These are phyloP conservation scores for Alisma plantagoaquatica DNA, from an alignment of 106 monocot species.

Conservation along the genomic window DNA sequence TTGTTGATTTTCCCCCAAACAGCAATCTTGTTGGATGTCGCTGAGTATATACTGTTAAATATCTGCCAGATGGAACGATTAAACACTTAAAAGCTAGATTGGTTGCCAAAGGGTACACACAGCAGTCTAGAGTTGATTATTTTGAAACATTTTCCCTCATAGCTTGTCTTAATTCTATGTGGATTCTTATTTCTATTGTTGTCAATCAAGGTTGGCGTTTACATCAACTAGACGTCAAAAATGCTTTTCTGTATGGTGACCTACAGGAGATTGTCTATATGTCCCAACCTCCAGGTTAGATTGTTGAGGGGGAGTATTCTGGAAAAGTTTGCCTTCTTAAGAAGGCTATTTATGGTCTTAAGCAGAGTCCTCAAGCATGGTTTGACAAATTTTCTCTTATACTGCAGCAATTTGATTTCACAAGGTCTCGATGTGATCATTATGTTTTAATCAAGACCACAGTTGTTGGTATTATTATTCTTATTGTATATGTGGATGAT, in stretches of 20 bases:
- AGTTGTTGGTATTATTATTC: not conserved
- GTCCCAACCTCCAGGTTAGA: not conserved
- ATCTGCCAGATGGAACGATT: too few relatives aligned
- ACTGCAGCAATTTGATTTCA: too few relatives aligned
- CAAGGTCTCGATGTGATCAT: not conserved
- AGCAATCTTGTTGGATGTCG: too few relatives aligned
- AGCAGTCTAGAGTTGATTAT: too few relatives aligned
- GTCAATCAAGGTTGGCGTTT: too few relatives aligned
- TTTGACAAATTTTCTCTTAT: not conserved
- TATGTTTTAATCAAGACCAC: not conserved
- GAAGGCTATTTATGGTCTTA: not conserved
- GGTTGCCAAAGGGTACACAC: too few relatives aligned
- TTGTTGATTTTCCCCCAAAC: too few relatives aligned
- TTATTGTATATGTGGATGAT: not conserved
- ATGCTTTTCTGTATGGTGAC: not conserved
- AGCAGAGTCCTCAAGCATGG: not conserved
- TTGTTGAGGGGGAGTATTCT: not conserved
- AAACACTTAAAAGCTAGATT: too few relatives aligned
- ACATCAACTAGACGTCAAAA: not conserved
- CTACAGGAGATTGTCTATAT: not conserved
- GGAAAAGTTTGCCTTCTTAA: not conserved
- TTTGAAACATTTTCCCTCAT: too few relatives aligned
- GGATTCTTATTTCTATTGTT: too few relatives aligned
- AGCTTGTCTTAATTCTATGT: too few relatives aligned
- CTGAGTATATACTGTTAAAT: too few relatives aligned